Percentiles rank a stretch among this genome's conserved stretches.
Evolutionary conservation across 2,329 filamentous ascomycete genomes (phyloP).

Genomic region (Hirsutella thompsonii): DNA sequence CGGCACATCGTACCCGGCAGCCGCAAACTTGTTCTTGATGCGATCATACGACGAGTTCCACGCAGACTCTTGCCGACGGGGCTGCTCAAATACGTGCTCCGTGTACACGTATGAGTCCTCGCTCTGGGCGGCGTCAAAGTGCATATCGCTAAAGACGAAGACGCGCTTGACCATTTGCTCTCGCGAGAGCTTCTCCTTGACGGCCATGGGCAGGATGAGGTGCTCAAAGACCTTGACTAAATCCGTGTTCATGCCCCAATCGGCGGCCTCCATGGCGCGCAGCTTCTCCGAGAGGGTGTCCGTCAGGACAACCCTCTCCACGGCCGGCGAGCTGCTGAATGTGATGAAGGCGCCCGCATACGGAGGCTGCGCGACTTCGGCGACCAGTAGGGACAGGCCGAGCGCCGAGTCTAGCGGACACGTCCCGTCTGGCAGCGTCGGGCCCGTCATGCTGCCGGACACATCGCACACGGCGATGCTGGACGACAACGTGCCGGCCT

Average conservation of each 20-base stretch:
- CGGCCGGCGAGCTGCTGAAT: slow-evolving; percentile 28
- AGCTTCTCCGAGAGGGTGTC: neutral
- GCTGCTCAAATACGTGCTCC: neutral
- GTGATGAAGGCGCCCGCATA: slow-evolving; percentile 44
- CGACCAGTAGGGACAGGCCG: slow-evolving; percentile 41
- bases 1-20: slow-evolving; percentile 43
- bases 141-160: slow-evolving; percentile 50
- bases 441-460: slow-evolving; percentile 35
- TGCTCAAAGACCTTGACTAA: slow-evolving; percentile 33
- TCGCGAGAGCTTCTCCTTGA: slow-evolving; percentile 31
- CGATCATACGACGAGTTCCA: slow-evolving; percentile 36
- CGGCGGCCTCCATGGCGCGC: neutral
- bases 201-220: slow-evolving; percentile 40
- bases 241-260: neutral
- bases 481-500: slow-evolving; percentile 37
- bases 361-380: slow-evolving; percentile 36
- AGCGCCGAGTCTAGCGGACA: slow-evolving; percentile 39
- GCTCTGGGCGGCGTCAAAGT: slow-evolving; percentile 31
- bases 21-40: slow-evolving; percentile 29
- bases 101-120: neutral
- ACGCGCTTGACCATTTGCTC: slow-evolving; percentile 49
- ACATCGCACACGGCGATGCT: slow-evolving; percentile 47
- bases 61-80: neutral
- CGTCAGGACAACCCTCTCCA: slow-evolving; percentile 14
- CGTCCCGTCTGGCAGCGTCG: slow-evolving; percentile 29